phyloP scores from a whole-genome alignment of 2,329 filamentous ascomycete genomes.

The Colletotrichum somersetense region DNA sequence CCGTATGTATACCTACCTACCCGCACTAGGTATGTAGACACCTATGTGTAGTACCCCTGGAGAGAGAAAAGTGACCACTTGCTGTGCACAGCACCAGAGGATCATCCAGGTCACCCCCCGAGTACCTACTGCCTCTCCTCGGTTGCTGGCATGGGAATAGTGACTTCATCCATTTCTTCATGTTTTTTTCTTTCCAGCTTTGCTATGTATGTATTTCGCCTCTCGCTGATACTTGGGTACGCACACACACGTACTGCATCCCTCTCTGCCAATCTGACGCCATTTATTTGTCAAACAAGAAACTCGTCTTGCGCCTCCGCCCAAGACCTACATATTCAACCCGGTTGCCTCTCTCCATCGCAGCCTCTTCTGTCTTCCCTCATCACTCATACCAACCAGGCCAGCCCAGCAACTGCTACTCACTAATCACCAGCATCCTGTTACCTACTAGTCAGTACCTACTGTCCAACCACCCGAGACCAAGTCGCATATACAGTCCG shows the following conservation, averaged over 20 bases:
- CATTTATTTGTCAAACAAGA: conserved; percentile 19
- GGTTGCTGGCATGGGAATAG: background rate
- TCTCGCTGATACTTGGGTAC: background rate
- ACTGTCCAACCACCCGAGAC: background rate
- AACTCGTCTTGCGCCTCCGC: background rate
- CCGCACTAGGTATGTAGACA: too few relatives aligned
- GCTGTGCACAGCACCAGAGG: background rate
- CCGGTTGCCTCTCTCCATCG: conserved; percentile 1
- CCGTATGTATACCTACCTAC: too few relatives aligned
- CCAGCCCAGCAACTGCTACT: background rate
- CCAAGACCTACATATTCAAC: conserved; percentile 41
- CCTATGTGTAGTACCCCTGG: background rate
- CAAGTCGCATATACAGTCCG: background rate
- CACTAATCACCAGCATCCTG: background rate
- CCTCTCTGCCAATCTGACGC: conserved; percentile 30
- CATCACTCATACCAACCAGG: background rate
- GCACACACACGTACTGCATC: background rate
- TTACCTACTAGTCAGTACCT: background rate
- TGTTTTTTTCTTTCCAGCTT: background rate
- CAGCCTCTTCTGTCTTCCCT: background rate
- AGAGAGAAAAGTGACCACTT: background rate
- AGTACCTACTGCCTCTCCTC: background rate
- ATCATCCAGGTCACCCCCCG: background rate
- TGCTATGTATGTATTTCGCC: background rate
- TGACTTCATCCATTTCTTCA: background rate